Conservation (phyloP, 768 basidiomycete species). For the Mycena belliarum region DNA sequence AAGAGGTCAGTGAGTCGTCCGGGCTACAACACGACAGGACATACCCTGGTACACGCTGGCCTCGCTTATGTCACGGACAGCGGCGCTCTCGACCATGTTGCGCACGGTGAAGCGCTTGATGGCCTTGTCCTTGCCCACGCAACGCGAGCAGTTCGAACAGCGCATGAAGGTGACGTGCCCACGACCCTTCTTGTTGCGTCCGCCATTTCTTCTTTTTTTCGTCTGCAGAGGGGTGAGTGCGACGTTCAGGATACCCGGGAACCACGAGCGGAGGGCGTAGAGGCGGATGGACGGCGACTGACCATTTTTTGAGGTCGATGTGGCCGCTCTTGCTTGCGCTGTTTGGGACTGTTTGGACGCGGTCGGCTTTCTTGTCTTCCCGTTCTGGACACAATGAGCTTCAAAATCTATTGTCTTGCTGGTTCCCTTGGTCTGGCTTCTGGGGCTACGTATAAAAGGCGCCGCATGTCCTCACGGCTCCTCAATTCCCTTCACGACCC, state of each 20-base stretch:
- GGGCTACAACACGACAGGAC: not conserved
- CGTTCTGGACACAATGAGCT: too few relatives aligned
- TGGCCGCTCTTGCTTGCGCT: too few relatives aligned
- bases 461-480: not conserved
- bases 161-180: conserved; percentile 94
- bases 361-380: too few relatives aligned
- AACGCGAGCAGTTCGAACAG: conserved; percentile 99
- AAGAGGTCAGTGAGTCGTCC: too few relatives aligned
- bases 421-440: not conserved
- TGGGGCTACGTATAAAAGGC: not conserved
- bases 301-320: too few relatives aligned
- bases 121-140: conserved; percentile 98
- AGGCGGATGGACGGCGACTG: too few relatives aligned
- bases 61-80: conserved; percentile 95
- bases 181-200: conserved; percentile 99
- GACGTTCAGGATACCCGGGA: too few relatives aligned
- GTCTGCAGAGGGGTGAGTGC: conserved; percentile 64
- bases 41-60: conserved; percentile 85
- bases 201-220: conserved; percentile 99
- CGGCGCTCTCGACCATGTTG: conserved; percentile 99
- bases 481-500: conserved; percentile 11
- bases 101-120: conserved; percentile 99
- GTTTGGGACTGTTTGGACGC: too few relatives aligned
- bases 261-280: too few relatives aligned
- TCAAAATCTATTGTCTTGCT: not conserved